phyloP scores from a whole-genome alignment of 2,329 filamentous ascomycete genomes.

The Diaporthe destruens region DNA sequence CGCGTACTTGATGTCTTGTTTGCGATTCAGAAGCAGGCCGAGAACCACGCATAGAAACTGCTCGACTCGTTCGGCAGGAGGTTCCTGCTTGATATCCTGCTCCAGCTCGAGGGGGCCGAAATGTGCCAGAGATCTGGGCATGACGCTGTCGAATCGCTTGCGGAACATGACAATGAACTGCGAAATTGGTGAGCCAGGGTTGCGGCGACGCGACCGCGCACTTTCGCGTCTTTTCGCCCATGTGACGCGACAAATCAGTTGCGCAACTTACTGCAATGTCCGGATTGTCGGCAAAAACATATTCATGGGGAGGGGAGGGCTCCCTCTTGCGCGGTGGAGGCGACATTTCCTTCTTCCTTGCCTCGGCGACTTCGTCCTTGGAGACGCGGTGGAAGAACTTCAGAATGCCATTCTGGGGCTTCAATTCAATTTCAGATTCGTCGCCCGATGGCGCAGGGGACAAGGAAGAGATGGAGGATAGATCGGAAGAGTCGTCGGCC shows the following conservation, averaged over 20 bases:
- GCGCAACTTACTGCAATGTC: slow-evolving; percentile 85
- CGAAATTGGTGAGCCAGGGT: slow-evolving; percentile 52
- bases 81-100: slow-evolving; percentile 80
- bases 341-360: slow-evolving; percentile 65
- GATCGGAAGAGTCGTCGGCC: slow-evolving; percentile 73
- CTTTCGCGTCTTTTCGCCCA: slow-evolving; percentile 61
- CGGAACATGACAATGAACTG: slow-evolving; percentile 99
- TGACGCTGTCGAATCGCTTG: slow-evolving; percentile 89
- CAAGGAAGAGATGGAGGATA: slow-evolving; percentile 65
- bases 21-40: slow-evolving; percentile 90
- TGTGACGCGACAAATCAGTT: slow-evolving; percentile 56
- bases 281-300: slow-evolving; percentile 88
- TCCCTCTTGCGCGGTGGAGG: slow-evolving; percentile 82
- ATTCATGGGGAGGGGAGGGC: slow-evolving; percentile 91
- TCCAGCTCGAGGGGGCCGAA: slow-evolving; percentile 97
- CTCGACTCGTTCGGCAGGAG: slow-evolving; percentile 88
- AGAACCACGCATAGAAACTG: slow-evolving; percentile 90
- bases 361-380: slow-evolving; percentile 54
- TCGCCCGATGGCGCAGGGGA: slow-evolving; percentile 66
- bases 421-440: slow-evolving; percentile 63
- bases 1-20: slow-evolving; percentile 97
- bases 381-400: slow-evolving; percentile 75
- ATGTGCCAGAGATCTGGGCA: slow-evolving; percentile 87
- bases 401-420: slow-evolving; percentile 69
- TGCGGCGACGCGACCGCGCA: slow-evolving; percentile 59